Evolutionary conservation across 208 protist genomes (phyloP), one percentile per base, ranked within the genome.

Genomic region (Leptomonas seymouri): DNA sequence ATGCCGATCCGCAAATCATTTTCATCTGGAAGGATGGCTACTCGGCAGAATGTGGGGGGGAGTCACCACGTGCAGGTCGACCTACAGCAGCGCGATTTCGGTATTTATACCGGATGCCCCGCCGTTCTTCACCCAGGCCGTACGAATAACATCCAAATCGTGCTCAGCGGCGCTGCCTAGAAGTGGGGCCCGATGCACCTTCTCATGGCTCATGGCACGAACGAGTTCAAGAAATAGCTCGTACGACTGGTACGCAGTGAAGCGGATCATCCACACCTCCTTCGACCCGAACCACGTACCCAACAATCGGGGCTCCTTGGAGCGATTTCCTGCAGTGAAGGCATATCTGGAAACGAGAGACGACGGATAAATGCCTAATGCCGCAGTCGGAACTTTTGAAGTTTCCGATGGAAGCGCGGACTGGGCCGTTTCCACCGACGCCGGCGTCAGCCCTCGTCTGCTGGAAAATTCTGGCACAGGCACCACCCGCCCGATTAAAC

Each of bases 221-320:
- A 64, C 50, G 6, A 64, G 36, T 27, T 27, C 11, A n/a, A 64
- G 58, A 6, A 44, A 39, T 15, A 64, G 27, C 27, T 51, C 58
- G 58, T 64, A 64, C 23, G 58, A 30, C 42, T 51, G 58, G 20
- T 51, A 53, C 11, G 58, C 41, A 23, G 58, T 64, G 23, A 64
- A 64, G 44, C 42, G 58, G 8, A 64, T 20, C 58, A 64, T 64
- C 58, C 58, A 64, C 23, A 53, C 58, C 44, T 64, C 58, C 1
- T 11, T 14, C 15, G 5, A 0, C 16, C 12, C 7, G 12, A 23
- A 3, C 25, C 6, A 6, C 12, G 1, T 28, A 5, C 53, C 42
- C 0, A 53, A 39, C 1, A 23, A 1, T 14, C 58, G 58, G 16
- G 21, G 58, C 27, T 53, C 23, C 44, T 64, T 64, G 5, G 23